A percentile compares a stretch with the other conserved stretches of the same genome.
Evolutionary conservation across 371 early-diverging fungal genomes (phyloP).

Genomic region (Mucor circinelloides): DNA sequence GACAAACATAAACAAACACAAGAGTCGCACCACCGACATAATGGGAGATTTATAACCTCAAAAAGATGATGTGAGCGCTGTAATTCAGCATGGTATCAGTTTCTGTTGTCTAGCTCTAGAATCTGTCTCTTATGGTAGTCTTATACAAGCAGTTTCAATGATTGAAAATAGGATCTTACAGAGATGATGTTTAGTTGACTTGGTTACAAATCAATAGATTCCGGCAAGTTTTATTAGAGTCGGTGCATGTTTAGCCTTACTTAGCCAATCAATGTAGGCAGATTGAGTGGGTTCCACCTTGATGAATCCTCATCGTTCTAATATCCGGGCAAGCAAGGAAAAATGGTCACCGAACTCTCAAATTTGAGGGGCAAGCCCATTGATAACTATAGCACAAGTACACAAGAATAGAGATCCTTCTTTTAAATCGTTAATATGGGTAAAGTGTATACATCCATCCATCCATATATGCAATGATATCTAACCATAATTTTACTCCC

Average conservation of each 20-base stretch:
- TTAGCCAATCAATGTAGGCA: background rate
- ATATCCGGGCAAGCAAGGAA: background rate
- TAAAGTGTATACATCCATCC: constrained; percentile 29
- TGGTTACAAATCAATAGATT: no score
- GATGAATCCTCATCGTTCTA: background rate
- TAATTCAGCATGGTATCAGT: no score
- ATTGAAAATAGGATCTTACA: no score
- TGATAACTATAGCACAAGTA: background rate
- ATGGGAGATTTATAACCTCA: no score
- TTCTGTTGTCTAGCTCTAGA: no score
- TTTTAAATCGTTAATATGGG: constrained; percentile 45
- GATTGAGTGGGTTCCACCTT: background rate
- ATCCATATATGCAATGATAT: constrained; percentile 27
- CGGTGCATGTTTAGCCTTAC: background rate
- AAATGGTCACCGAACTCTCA: background rate
- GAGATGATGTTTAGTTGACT: no score
- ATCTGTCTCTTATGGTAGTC: no score
- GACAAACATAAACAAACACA: background rate
- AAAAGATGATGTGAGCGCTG: no score
- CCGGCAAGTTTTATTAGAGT: background rate
- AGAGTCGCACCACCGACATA: no score
- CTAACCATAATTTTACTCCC: background rate
- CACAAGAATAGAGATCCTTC: constrained; percentile 23
- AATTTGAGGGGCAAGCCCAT: background rate
- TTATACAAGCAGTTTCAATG: no score